Percentiles rank a stretch among this genome's conserved stretches.
These are phyloP conservation scores for Curvularia verruculosa DNA, from an alignment of 2,329 filamentous ascomycete species.

Conservation along the genomic window DNA sequence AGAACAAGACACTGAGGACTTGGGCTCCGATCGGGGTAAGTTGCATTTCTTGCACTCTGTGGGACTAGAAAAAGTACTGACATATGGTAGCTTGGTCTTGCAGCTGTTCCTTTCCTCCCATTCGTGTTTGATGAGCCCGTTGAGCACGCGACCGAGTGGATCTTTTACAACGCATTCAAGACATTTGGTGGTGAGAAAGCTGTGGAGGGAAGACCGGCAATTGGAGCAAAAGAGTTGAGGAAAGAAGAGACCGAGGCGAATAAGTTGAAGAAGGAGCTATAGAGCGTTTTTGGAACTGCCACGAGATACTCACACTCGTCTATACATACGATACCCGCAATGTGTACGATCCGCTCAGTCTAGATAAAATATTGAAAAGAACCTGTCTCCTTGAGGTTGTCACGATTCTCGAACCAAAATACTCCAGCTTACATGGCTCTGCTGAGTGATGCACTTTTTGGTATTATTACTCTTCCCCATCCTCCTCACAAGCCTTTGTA, in stretches of 20 bases:
- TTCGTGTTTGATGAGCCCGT: slow-evolving; percentile 90
- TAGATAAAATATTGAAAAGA: slow-evolving; percentile 6
- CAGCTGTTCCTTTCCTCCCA: slow-evolving; percentile 79
- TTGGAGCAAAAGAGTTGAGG: slow-evolving; percentile 47
- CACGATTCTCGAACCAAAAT: not conserved
- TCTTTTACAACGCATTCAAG: slow-evolving; percentile 82
- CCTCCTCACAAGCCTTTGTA: slow-evolving; percentile 18
- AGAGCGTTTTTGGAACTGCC: not conserved
- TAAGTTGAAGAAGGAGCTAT: slow-evolving; percentile 50
- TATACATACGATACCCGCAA: slow-evolving; percentile 5
- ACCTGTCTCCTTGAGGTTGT: not conserved
- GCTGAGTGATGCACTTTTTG: not conserved
- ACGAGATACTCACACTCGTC: not conserved
- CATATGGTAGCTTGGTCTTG: slow-evolving; percentile 60
- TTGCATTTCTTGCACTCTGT: slow-evolving; percentile 9
- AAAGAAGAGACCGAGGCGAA: slow-evolving; percentile 40
- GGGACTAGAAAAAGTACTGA: slow-evolving; percentile 5
- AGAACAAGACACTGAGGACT: slow-evolving; percentile 76
- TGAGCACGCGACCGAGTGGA: slow-evolving; percentile 87
- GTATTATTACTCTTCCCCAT: not conserved
- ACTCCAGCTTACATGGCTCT: not conserved
- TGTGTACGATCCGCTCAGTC: slow-evolving; percentile 7
- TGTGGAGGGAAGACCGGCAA: slow-evolving; percentile 53
- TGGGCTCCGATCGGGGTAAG: slow-evolving; percentile 92
- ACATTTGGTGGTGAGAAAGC: slow-evolving; percentile 69